Conservation (phyloP, 768 basidiomycete genomes). For the Pleurotus sapidus region DNA sequence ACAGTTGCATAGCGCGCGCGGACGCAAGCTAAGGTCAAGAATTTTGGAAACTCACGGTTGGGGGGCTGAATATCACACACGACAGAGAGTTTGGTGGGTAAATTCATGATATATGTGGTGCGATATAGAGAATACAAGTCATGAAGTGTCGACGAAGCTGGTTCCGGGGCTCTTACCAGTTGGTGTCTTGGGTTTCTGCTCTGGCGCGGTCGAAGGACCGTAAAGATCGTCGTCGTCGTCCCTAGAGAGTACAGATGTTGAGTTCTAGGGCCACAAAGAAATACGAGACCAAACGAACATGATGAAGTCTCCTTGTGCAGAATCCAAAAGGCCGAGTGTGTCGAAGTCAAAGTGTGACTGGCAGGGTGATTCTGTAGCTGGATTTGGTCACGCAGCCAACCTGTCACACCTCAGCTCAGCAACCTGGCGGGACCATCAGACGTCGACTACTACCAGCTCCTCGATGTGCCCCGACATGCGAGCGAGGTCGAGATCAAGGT, state of each 20-base stretch:
- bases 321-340: neutral
- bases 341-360: neutral
- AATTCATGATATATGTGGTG: slow-evolving; percentile 34
- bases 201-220: neutral
- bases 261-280: neutral
- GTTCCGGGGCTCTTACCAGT: slow-evolving; percentile 6
- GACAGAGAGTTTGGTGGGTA: slow-evolving; percentile 31
- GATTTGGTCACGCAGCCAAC: neutral
- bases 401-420: neutral
- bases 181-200: slow-evolving; percentile 3
- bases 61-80: slow-evolving; percentile 48
- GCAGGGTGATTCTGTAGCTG: neutral
- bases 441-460: slow-evolving; percentile 58
- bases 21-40: slow-evolving; percentile 9
- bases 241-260: neutral
- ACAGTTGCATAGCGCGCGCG: slow-evolving; percentile 8
- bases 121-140: slow-evolving; percentile 16
- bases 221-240: slow-evolving; percentile 7
- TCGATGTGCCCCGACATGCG: slow-evolving; percentile 49
- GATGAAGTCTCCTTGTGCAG: neutral
- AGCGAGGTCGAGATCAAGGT: slow-evolving; percentile 56
- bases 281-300: neutral
- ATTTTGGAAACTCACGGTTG: slow-evolving; percentile 56
- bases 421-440: slow-evolving; percentile 13
- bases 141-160: slow-evolving; percentile 1